Evolutionary conservation across 352 stramenopile genomes (phyloP), one percentile per base, ranked within the genome.

Genomic region (Phytophthora crassamura): DNA sequence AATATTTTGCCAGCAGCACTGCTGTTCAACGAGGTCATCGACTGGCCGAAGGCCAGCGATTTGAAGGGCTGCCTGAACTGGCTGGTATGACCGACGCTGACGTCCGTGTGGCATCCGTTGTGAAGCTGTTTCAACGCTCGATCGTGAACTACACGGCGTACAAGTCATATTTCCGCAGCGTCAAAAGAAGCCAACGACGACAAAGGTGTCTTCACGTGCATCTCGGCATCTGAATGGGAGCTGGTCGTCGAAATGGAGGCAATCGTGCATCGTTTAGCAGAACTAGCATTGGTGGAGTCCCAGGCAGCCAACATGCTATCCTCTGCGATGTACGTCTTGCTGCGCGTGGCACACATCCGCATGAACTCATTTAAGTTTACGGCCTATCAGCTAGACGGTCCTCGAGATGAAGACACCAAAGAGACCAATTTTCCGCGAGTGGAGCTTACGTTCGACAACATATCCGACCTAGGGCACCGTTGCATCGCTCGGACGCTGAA

Each of bases 311-410:
- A 16, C 12, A 53, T 61, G 28, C 1, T 61, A 4, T 38, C 32
- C 5, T 61, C 53, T 0, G 51, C 33, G 12, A 38, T 61, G 32
- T 53, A 61, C 22, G 42, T 51, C 15, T 30, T 60, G 18, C n/a
- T 59, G 4, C 28, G 51, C 1, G 51, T 50, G 7, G 10, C 36
- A 6, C 34, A 25, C 6, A 5, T 34, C 10, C 22, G 25, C 2
- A 59, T 59, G 14, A 49, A 41, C 10, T 59, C 51, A 0, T 49
- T 49, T 38, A 48, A 49, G 16, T 32, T 48, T 18, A 14, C 25
- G 9, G 9, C 16, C 7, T 41, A 60, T 5, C 16, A 11, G 3
- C 18, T 60, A 5, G 20, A 50, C 4, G 25, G 28, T 3, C 1
- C 11, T 3, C 25, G 39, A 7, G 18, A 60, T 5, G 5, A n/a